phyloP scores from a whole-genome alignment of 2,329 filamentous ascomycete species.

The Aspergillus glaucus region DNA sequence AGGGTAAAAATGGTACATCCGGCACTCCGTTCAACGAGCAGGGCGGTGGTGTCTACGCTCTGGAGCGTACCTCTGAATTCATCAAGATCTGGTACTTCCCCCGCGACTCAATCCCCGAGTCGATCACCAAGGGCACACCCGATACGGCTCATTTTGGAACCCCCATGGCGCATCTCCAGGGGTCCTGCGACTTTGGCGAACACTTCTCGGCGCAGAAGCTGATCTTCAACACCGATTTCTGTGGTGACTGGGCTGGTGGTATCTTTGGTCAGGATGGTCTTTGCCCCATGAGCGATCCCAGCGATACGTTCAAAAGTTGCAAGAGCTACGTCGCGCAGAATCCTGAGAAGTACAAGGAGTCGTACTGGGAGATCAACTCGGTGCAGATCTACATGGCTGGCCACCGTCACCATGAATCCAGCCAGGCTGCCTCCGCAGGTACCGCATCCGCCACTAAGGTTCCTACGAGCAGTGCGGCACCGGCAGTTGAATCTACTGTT shows the following conservation, averaged over 20 bases:
- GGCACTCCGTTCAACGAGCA: constrained; percentile 49
- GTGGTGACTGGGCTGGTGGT: constrained; percentile 50
- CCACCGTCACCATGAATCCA: background rate
- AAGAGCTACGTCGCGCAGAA: constrained; percentile 65
- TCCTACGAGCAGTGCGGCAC: background rate
- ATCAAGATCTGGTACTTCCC: constrained; percentile 50
- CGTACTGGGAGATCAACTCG: constrained; percentile 73
- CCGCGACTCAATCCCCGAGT: constrained; percentile 38
- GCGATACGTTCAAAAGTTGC: constrained; percentile 60
- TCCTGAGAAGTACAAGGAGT: constrained; percentile 61
- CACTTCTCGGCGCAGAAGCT: constrained; percentile 38
- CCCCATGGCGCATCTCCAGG: constrained; percentile 40
- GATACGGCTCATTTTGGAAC: constrained; percentile 42
- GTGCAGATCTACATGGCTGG: constrained; percentile 56
- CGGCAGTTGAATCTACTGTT: background rate
- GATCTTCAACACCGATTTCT: constrained; percentile 50
- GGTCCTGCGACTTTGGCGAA: constrained; percentile 34
- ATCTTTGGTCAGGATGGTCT: constrained; percentile 41
- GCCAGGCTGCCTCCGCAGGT: background rate
- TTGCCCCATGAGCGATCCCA: constrained; percentile 53
- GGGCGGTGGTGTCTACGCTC: constrained; percentile 46
- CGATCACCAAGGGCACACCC: constrained; percentile 39
- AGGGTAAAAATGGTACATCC: constrained; percentile 38
- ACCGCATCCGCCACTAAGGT: background rate
- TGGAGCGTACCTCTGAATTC: constrained; percentile 41